A percentile compares a stretch with the other conserved stretches of the same genome.
Evolutionary conservation across 768 basidiomycete species (phyloP).

Genomic region (Podaxis sp.): DNA sequence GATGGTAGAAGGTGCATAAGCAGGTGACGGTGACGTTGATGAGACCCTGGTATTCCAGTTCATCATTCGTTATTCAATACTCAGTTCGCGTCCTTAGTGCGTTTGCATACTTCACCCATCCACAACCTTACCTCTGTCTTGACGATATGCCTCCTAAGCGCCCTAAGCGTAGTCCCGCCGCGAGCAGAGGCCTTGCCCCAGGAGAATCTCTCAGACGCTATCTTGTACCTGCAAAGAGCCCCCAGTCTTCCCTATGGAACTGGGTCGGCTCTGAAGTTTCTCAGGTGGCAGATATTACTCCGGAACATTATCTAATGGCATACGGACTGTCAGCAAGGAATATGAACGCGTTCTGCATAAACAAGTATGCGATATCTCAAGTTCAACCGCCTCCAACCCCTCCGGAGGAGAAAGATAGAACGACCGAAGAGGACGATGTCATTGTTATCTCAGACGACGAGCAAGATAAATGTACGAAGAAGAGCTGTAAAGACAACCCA

Average conservation of each 20-base stretch:
- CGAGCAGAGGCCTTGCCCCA: conserved; percentile 49
- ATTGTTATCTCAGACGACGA: conserved; percentile 75
- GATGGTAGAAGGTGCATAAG: conserved; percentile 1
- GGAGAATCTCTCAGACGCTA: conserved; percentile 64
- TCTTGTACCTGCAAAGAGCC: conserved; percentile 42
- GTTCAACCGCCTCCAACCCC: conserved; percentile 14
- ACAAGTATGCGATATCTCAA: conserved; percentile 42
- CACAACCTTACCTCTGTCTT: conserved; percentile 12
- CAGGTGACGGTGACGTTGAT: conserved; percentile 5
- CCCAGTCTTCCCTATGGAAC: conserved; percentile 56
- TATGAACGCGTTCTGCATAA: conserved; percentile 51
- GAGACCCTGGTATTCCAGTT: background rate
- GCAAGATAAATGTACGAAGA: conserved; percentile 50
- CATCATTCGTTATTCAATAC: conserved; percentile 7
- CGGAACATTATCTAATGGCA: conserved; percentile 61
- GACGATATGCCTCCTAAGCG: conserved; percentile 57
- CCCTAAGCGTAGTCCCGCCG: conserved; percentile 45
- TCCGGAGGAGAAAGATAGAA: conserved; percentile 39
- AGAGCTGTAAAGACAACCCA: conserved; percentile 71
- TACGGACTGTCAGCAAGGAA: conserved; percentile 64
- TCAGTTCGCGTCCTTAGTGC: conserved; percentile 13
- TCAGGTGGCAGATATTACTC: conserved; percentile 55
- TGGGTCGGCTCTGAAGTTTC: conserved; percentile 76
- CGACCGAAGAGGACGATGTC: conserved; percentile 61
- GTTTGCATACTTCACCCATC: conserved; percentile 6